phyloP scores from a whole-genome alignment of 495 filamentous ascomycete species.

The Penicillium alfredii region DNA sequence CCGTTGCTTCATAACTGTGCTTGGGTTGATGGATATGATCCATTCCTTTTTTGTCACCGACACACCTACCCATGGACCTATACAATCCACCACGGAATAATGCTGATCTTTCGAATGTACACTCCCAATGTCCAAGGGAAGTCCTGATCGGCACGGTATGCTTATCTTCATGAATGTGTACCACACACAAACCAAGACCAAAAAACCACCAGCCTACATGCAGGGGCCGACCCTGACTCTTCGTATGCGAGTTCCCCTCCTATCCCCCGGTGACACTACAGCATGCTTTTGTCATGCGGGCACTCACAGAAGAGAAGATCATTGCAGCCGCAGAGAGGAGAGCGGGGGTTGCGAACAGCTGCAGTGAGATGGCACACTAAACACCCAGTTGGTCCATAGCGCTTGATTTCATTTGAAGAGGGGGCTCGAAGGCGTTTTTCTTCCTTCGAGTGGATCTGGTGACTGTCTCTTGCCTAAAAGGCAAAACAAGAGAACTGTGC shows the following conservation, averaged over 20 bases:
- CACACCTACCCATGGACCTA: too few relatives aligned
- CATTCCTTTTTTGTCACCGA: too few relatives aligned
- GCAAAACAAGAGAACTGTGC: too few relatives aligned
- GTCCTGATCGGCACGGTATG: slow-evolving; percentile 1
- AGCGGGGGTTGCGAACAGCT: slow-evolving; percentile 12
- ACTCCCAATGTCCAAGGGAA: too few relatives aligned
- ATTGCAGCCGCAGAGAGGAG: slow-evolving; percentile 17
- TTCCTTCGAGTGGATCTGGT: too few relatives aligned
- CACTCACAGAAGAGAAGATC: slow-evolving; percentile 12
- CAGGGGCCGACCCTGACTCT: slow-evolving; percentile 21
- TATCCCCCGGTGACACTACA: background rate
- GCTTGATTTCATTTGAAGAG: too few relatives aligned
- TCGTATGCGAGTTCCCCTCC: background rate
- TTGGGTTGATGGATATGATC: too few relatives aligned
- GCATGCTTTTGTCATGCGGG: background rate
- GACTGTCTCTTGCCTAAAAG: too few relatives aligned
- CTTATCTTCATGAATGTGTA: slow-evolving; percentile 3
- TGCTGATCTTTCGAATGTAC: too few relatives aligned
- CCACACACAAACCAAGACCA: slow-evolving; percentile 2
- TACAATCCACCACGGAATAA: too few relatives aligned
- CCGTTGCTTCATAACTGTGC: too few relatives aligned
- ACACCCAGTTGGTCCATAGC: background rate
- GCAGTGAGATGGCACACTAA: slow-evolving; percentile 23
- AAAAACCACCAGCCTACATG: slow-evolving; percentile 7
- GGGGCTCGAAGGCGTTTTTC: too few relatives aligned